Conservation (phyloP, 2,329 filamentous ascomycete genomes). For the Nigrospora oryzae region DNA sequence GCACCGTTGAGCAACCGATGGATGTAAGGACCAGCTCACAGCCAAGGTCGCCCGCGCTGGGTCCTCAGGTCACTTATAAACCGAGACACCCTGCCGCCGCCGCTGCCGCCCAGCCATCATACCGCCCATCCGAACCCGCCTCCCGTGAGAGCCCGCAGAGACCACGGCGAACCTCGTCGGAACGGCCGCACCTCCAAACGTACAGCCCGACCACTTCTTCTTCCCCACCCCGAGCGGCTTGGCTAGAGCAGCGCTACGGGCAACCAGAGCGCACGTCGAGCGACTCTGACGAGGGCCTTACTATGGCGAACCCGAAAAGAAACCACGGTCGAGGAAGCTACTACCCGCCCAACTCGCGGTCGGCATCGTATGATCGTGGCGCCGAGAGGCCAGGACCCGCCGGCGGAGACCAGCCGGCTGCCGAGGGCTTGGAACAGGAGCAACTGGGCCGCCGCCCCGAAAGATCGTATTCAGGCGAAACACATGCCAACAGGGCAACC, state of each 20-base stretch:
- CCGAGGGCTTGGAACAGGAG: neutral
- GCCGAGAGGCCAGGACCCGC: neutral
- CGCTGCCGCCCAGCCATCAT: conserved; percentile 4
- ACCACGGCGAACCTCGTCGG: conserved; percentile 3
- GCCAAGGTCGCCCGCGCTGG: conserved; percentile 2
- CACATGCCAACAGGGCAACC: conserved; percentile 12
- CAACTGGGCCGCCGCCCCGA: conserved; percentile 6
- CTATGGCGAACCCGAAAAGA: neutral
- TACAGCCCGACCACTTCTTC: conserved; percentile 18
- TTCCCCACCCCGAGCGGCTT: conserved; percentile 1
- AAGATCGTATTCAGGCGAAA: conserved; percentile 17
- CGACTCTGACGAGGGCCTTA: conserved; percentile 4
- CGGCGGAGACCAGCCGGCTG: neutral
- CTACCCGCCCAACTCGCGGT: neutral
- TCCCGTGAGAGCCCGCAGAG: conserved; percentile 5
- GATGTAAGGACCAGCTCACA: conserved; percentile 5
- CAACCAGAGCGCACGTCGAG: conserved; percentile 4
- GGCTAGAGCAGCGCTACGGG: neutral
- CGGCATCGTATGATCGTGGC: neutral
- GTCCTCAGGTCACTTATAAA: conserved; percentile 8
- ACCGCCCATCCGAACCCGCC: conserved; percentile 4
- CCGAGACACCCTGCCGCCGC: conserved; percentile 12
- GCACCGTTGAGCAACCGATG: conserved; percentile 10
- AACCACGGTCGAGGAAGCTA: neutral
- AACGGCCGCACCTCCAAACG: conserved; percentile 10